Evolutionary conservation across 2,329 filamentous ascomycete genomes (phyloP), one percentile per base, ranked within the genome.

Genomic region (Clonostachys byssicola): DNA sequence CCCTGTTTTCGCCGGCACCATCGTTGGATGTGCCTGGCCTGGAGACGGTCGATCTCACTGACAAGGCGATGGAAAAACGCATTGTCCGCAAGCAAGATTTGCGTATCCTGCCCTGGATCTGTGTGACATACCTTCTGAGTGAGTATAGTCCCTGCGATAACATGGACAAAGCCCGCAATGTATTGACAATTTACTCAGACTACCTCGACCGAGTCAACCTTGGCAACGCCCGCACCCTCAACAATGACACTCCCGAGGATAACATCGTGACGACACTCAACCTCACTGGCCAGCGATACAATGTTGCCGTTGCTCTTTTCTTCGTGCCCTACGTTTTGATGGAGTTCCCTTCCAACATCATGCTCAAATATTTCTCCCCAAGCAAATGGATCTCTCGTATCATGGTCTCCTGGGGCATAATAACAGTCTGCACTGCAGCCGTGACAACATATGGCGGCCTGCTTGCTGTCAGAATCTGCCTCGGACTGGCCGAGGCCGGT

Each of bases 281-380:
- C 49, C 60, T 63, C 45, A 73, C 72, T 1, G 65, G 74, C n/a
- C 70, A 71, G 20, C 72, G 84, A 59, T 88, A 83, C 61, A 62
- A 62, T 82, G 85, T 64, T 63, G 77, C 43, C 60, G 72, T 46
- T 63, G 76, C 54, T 3, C 48, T 50, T 68, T 88, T 56, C 54
- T 88, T 86, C 67, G 87, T 87, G 62, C 71, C 85, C 35, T 81
- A 57, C 34, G 67, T 82, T 1, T 64, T 85, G 16, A 47, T 47
- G 46, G 46, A 47, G 46, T 48, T 63, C 40, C 61, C 61, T 7
- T 63, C 58, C 41, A 64, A 64, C 45, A 60, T 64, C 23, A 49
- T 63, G 14, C 61, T 63, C 49, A 64, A 63, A 51, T 63, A 63
- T 52, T 62, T 62, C 49, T 63, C 61, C 5, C 61, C 61, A 3